A percentile compares a stretch with the other conserved stretches of the same genome.
Evolutionary conservation across 371 early-diverging fungal genomes (phyloP).

Genomic region (Syncephalis fuscata): DNA sequence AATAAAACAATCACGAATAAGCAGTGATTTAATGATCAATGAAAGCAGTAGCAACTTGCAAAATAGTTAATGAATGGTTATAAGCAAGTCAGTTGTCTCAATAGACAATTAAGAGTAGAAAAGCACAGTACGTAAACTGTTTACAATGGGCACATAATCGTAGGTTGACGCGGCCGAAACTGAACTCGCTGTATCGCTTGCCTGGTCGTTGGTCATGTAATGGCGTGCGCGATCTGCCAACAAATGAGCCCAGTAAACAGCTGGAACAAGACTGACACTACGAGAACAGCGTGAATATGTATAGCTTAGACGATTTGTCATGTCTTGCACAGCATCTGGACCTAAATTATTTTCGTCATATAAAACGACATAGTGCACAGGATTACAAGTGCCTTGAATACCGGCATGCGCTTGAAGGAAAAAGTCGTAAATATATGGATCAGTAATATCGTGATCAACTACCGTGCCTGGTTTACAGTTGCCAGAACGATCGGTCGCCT

Average conservation of each 20-base stretch:
- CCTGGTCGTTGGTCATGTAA: slow-evolving; percentile 18
- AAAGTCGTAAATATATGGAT: slow-evolving; percentile 81
- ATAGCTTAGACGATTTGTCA: slow-evolving; percentile 67
- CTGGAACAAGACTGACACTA: slow-evolving; percentile 52
- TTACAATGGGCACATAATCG: no score
- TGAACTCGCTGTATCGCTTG: no score
- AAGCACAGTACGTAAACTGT: no score
- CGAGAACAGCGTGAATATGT: slow-evolving; percentile 66
- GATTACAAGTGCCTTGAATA: slow-evolving; percentile 62
- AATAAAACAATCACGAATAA: no score
- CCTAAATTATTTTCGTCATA: slow-evolving; percentile 58
- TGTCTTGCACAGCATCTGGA: slow-evolving; percentile 44
- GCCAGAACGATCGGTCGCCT: slow-evolving; percentile 27
- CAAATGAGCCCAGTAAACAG: slow-evolving; percentile 78
- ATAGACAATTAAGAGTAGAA: no score
- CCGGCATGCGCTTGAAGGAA: slow-evolving; percentile 73
- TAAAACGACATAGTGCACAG: slow-evolving; percentile 68
- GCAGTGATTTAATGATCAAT: no score
- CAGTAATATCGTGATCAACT: slow-evolving; percentile 69
- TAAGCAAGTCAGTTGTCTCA: no score
- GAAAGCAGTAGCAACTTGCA: no score
- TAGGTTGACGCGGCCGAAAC: no score
- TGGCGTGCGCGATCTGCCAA: slow-evolving; percentile 68
- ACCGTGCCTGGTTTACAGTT: slow-evolving; percentile 87
- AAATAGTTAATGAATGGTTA: no score